Conservation (phyloP, 768 basidiomycete species). For the Suillus weaverae region DNA sequence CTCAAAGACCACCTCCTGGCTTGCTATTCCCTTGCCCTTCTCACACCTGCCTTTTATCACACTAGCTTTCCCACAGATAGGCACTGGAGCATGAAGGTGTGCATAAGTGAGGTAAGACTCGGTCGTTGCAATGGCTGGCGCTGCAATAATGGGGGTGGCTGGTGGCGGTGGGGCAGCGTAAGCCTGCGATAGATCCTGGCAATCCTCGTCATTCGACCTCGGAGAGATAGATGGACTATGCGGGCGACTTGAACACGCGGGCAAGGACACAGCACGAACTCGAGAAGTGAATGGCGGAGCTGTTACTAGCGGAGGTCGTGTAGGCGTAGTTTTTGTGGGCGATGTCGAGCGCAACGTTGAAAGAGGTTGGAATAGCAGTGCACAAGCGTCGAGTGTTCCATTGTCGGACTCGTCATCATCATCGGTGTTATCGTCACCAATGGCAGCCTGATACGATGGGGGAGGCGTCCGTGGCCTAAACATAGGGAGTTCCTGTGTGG, state of each 20-base stretch:
- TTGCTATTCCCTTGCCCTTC: constrained; percentile 9
- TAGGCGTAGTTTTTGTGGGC: constrained; percentile 2
- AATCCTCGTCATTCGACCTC: constrained; percentile 17
- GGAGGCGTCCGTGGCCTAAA: constrained; percentile 27
- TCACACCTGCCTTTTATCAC: constrained; percentile 2
- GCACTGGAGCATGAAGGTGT: constrained; percentile 22
- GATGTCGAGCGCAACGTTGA: constrained; percentile 19
- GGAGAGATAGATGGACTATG: constrained; percentile 19
- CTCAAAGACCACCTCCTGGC: constrained; percentile 27
- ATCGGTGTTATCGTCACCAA: constrained; percentile 1
- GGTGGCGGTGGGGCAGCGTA: constrained; percentile 29
- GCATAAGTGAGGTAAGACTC: constrained; percentile 32
- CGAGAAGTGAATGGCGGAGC: constrained; percentile 17
- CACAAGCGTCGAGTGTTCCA: constrained; percentile 21
- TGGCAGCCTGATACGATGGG: constrained; percentile 23
- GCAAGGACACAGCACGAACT: constrained; percentile 29
- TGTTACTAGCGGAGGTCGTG: constrained; percentile 15
- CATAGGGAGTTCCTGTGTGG: constrained; percentile 18
- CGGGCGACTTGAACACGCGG: constrained; percentile 13
- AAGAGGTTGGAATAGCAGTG: constrained; percentile 30
- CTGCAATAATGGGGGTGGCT: constrained; percentile 24
- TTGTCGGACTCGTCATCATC: constrained; percentile 7
- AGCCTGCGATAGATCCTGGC: constrained; percentile 29
- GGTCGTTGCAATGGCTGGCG: constrained; percentile 16
- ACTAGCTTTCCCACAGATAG: constrained; percentile 4